Evolutionary conservation across 2,329 filamentous ascomycete species (phyloP), one percentile per base, ranked within the genome.

Genomic region (Teratosphaeria gauchensis): DNA sequence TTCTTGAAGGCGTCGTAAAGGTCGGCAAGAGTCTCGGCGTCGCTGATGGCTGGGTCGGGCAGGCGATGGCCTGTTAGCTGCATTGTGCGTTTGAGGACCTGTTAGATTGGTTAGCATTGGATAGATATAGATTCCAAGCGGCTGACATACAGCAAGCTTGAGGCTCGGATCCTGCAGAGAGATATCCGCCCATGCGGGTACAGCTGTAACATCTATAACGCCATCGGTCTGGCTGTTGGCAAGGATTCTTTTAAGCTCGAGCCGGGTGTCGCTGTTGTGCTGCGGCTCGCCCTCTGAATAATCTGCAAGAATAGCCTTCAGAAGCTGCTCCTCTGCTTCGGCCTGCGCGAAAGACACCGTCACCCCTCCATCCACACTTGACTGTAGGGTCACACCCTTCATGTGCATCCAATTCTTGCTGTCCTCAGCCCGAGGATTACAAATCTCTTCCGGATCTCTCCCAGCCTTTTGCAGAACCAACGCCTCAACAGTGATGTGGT

Each of bases 61-160:
- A 96, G 78, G 60, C 84, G 82, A 61, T 85, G 83, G 61, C 90
- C 89, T n/a, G 87, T 92, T 61, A 95, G 79, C 72, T 94, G 88
- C 72, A 87, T 84, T 61, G 91, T 77, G 60, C 90, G 86, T 76
- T 96, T 95, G 68, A 86, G 77, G 64, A 94, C 80, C 92, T 96
- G 65, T 12, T 30, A 33, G 16, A 2, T 4, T 8, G 42, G 9
- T 48, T 48, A 48, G 42, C 16, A 48, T 8, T 8, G n/a, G 42
- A 48, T 5, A 2, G n/a, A 48, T 5, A n/a, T 2, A 48, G 16
- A 9, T 3, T 48, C 4, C 16, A 48, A 16, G 6, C 16, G 19
- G 42, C 6, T 48, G 16, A 80, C 86, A 63, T 81, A 94, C 89
- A 59, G 85, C 84, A 77, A 94, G 92, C 71, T 89, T 90, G 63